Base-by-base conservation (phyloP, 257 asterid species). In the Solanum piurae region DNA sequence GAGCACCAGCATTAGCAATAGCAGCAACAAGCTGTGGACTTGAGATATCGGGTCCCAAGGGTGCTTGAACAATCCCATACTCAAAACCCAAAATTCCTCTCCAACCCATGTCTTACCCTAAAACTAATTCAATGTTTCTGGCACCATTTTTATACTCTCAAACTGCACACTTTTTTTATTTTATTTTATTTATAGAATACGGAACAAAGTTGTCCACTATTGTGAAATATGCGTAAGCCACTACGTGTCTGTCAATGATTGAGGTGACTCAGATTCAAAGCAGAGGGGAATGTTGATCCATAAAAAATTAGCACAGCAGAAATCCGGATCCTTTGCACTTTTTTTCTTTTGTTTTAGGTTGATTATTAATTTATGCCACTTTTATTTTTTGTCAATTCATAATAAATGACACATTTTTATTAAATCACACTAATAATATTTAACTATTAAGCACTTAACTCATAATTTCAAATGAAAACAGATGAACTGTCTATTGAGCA, bases 11-110 rank as follows among this genome's bases (percentile, higher is more conserved):
- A 83, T 94, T 95, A 9, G 98, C 98, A 85, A 95, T 96, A 77
- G 98, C 97, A 12, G 99, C 98, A 5, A 94, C 98, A 6, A 96
- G 97, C 79, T 94, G 93, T 10, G 98, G 98, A 44, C 96, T 93
- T 7, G 99, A 95, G 86, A 96, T 92, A 83, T 96, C 99, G 2
- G 99, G 98, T 7, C 99, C 98, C 85, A 96, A 40, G n/a, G 98
- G 98, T 23, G 98, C 98, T 89, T 93, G 98, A 11, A 96, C 95
- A 68, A 96, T 92, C n/a, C 99, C 99, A 79, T 91, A 95, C 64
- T 95, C 96, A 71, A 96, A 95, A 14, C 98, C 98, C 83, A 96
- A 69, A 33, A 96, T 89, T 83, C 98, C 98, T 91, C 94, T 92
- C 98, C 95, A 94, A 72, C 98, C 99, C 99, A 96, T 96, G 87